Evolutionary conservation across 257 asterid species (phyloP).

Genomic region (Solanum neorickii): DNA sequence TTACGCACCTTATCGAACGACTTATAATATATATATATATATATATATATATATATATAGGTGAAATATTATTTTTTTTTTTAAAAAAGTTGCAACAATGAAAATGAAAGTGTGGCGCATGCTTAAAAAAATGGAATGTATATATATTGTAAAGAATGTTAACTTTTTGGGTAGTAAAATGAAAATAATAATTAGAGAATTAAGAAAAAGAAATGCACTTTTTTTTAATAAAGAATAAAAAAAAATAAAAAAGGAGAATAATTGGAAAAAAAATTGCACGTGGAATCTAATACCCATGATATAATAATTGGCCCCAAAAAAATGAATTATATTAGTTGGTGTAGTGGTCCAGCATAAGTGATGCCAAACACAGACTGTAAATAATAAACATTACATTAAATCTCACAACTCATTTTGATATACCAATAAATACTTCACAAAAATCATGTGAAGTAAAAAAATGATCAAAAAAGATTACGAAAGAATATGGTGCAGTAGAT

Average conservation of each 20-base stretch:
- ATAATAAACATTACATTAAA: not conserved
- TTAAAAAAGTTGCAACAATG: not conserved
- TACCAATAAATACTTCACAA: not conserved
- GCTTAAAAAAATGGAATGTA: not conserved
- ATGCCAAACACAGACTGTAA: not conserved
- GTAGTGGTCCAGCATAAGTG: not conserved
- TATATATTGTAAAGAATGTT: not conserved
- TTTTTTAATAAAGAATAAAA: not conserved
- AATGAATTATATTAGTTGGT: not conserved
- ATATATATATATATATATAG: too few species aligned
- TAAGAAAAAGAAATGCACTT: not conserved
- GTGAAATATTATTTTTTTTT: too few species aligned
- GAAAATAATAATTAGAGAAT: not conserved
- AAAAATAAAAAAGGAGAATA: not conserved
- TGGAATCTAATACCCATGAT: not conserved
- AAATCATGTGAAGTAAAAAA: not conserved
- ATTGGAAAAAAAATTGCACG: not conserved
- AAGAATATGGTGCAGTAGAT: not conserved
- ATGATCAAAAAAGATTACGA: not conserved
- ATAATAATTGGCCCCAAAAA: not conserved
- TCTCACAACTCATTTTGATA: not conserved
- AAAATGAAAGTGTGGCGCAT: not conserved
- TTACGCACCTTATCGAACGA: fast-evolving
- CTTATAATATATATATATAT: too few species aligned
- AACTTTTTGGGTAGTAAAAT: not conserved